Evolutionary conservation across 345 rosid genomes (phyloP).

Genomic region (Citrus cavaleriei): DNA sequence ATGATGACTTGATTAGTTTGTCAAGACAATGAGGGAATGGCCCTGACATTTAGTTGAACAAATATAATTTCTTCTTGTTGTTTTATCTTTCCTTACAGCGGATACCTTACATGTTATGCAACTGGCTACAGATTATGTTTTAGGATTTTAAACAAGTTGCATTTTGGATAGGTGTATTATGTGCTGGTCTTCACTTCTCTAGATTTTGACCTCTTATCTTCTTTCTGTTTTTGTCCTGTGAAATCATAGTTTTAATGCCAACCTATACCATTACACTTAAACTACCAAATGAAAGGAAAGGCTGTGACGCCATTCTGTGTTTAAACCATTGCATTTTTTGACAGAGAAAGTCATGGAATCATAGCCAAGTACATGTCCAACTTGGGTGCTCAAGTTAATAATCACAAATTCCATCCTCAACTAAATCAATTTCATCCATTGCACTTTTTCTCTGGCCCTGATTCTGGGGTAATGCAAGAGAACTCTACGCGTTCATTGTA

Average conservation of each 20-base stretch:
- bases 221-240: background rate
- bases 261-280: background rate
- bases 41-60: background rate
- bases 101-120: background rate
- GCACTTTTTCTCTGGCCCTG: constrained; percentile 68
- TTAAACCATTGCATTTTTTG: constrained; percentile 12
- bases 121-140: background rate
- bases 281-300: background rate
- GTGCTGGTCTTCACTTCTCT: background rate
- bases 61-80: background rate
- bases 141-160: background rate
- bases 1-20: background rate
- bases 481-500: constrained; percentile 55
- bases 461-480: constrained; percentile 33
- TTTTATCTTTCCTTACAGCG: background rate
- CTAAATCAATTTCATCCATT: constrained; percentile 63
- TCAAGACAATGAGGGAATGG: background rate
- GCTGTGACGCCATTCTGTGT: background rate
- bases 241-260: background rate
- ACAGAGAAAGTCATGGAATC: constrained; percentile 60
- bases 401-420: constrained; percentile 71
- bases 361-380: constrained; percentile 59
- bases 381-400: constrained; percentile 81
- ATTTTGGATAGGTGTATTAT: background rate
- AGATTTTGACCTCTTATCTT: background rate